Percentiles rank a stretch among this genome's conserved stretches.
These are phyloP conservation scores for Fraxinus sp. DNA, from an alignment of 305 asterid species.

Conservation along the genomic window DNA sequence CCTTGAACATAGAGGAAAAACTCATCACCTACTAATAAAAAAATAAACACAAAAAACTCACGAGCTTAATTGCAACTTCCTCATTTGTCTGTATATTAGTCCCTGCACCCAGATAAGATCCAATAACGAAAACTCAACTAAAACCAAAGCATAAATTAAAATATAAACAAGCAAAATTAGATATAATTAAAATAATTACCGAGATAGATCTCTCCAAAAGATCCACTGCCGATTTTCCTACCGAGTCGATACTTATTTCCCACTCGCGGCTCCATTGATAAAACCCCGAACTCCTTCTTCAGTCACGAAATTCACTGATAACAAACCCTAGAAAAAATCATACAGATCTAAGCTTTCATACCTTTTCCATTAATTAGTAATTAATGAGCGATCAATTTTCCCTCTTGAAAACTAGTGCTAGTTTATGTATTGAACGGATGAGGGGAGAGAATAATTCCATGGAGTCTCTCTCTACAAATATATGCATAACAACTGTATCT, in stretches of 20 bases:
- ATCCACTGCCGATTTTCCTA: constrained; percentile 88
- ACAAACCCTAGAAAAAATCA: constrained; percentile 28
- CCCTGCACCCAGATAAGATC: constrained; percentile 41
- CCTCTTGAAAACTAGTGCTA: constrained; percentile 23
- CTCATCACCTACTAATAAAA: not conserved
- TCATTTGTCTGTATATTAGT: constrained; percentile 68
- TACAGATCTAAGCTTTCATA: constrained; percentile 30
- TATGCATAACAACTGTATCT: constrained; percentile 16
- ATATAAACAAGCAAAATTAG: not conserved
- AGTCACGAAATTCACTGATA: constrained; percentile 33
- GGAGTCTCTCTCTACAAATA: not conserved
- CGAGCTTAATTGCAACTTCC: constrained; percentile 79
- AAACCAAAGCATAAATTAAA: constrained; percentile 5
- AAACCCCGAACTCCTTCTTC: not conserved
- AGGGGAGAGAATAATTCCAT: constrained; percentile 4
- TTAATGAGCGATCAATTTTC: constrained; percentile 23
- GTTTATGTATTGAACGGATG: constrained; percentile 38
- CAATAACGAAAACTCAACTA: constrained; percentile 22
- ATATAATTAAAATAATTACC: constrained; percentile 38
- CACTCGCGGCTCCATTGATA: constrained; percentile 76
- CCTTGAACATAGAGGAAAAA: not conserved
- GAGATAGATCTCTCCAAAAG: constrained; percentile 81
- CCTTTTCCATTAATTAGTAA: constrained; percentile 28
- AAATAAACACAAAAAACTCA: constrained; percentile 31
- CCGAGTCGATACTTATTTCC: constrained; percentile 80